These are phyloP conservation scores for Aspergillus tamarii DNA, from an alignment of 2,329 filamentous ascomycete species.

Conservation along the genomic window DNA sequence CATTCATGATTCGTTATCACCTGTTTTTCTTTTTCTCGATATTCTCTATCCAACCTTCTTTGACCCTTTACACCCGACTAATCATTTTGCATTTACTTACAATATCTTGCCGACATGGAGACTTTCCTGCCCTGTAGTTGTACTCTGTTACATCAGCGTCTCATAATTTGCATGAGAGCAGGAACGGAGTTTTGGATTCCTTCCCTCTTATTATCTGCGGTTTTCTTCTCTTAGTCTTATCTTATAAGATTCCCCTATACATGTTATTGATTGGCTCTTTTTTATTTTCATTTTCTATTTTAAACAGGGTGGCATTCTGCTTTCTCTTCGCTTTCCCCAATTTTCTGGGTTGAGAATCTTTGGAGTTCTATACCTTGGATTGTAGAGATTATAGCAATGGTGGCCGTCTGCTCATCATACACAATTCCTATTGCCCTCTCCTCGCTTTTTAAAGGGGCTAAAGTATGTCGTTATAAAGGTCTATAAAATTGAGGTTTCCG, in stretches of 20 bases:
- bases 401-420: slow-evolving; percentile 3
- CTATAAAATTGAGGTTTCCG: neutral
- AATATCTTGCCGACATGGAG: neutral
- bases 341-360: slow-evolving; percentile 3
- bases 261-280: slow-evolving; percentile 7
- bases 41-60: neutral
- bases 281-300: neutral
- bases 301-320: slow-evolving; percentile 16
- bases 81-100: neutral
- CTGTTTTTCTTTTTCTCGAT: slow-evolving; percentile 17
- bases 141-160: neutral
- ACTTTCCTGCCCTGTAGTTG: slow-evolving; percentile 1
- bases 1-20: slow-evolving; percentile 5
- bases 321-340: slow-evolving; percentile 1
- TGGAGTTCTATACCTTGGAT: slow-evolving; percentile 5
- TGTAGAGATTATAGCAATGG: slow-evolving; percentile 4
- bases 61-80: neutral
- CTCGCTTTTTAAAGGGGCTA: neutral
- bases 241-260: slow-evolving; percentile 24
- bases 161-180: neutral
- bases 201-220: slow-evolving; percentile 5
- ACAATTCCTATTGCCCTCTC: neutral
- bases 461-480: neutral
- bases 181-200: neutral
- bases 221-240: slow-evolving; percentile 16